Evolutionary conservation across 148 eudicot genomes (phyloP).

Genomic region (Heliamphora exappendiculata): DNA sequence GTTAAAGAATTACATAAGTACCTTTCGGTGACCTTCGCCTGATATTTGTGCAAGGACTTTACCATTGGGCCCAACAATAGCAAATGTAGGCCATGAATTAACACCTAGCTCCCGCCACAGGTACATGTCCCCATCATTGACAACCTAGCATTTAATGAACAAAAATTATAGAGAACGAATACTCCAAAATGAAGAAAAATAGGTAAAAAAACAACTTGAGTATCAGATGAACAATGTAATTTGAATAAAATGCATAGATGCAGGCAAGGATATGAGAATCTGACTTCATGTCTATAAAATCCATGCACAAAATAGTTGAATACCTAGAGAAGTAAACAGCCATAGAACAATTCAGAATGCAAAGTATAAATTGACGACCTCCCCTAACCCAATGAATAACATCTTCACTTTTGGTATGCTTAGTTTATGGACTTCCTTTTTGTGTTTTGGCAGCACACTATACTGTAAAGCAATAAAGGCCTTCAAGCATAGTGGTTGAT

Average conservation of each 20-base stretch:
- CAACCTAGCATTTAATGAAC: conserved; percentile 46
- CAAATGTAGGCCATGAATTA: conserved; percentile 95
- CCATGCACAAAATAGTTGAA: conserved; percentile 2
- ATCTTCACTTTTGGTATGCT: not conserved
- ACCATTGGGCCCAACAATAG: conserved; percentile 84
- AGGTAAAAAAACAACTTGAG: not conserved
- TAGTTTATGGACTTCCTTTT: not conserved
- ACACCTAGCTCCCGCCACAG: conserved; percentile 92
- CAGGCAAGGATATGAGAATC: not conserved
- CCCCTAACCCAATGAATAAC: not conserved
- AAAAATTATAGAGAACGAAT: not conserved
- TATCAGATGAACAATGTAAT: not conserved
- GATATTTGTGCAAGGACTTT: conserved; percentile 75
- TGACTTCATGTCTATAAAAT: not conserved
- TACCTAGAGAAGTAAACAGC: not conserved
- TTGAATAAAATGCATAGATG: not conserved
- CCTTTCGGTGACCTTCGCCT: conserved; percentile 95
- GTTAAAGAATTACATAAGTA: conserved; percentile 20
- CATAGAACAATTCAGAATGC: not conserved
- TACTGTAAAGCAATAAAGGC: not conserved
- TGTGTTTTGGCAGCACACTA: not conserved
- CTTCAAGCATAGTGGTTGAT: not conserved
- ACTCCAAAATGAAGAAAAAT: not conserved
- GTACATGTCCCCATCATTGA: conserved; percentile 96
- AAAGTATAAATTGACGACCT: not conserved